These are phyloP conservation scores for Suhomyces canberraensis DNA, from an alignment of 805 yeast species.

Conservation along the genomic window DNA sequence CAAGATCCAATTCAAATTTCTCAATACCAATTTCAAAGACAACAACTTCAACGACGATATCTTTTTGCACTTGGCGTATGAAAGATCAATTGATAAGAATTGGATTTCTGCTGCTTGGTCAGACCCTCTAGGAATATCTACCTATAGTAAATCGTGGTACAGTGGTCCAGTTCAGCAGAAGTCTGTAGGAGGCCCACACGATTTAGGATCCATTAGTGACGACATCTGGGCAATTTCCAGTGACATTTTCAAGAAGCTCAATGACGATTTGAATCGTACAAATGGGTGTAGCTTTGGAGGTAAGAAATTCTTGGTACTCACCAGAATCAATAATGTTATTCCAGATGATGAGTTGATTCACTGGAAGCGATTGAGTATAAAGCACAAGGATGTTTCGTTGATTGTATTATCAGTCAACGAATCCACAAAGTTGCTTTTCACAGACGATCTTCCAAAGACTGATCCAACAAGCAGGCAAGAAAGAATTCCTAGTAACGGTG, in stretches of 20 bases:
- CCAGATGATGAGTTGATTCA: slow-evolving; percentile 81
- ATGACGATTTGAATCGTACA: slow-evolving; percentile 30
- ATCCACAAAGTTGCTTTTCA: slow-evolving; percentile 45
- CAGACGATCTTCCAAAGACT: neutral
- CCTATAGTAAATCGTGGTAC: slow-evolving; percentile 65
- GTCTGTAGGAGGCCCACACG: slow-evolving; percentile 17
- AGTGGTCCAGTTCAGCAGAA: slow-evolving; percentile 23
- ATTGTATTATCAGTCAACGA: slow-evolving; percentile 69
- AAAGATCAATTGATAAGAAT: slow-evolving; percentile 71
- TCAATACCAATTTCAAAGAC: slow-evolving; percentile 20
- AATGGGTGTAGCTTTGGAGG: slow-evolving; percentile 34
- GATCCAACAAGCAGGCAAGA: neutral
- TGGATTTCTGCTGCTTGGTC: slow-evolving; percentile 92
- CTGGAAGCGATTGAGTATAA: slow-evolving; percentile 71
- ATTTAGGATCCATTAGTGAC: slow-evolving; percentile 51
- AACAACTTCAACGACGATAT: slow-evolving; percentile 55
- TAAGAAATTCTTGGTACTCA: slow-evolving; percentile 60
- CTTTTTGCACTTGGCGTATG: slow-evolving; percentile 81
- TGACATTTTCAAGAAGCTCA: slow-evolving; percentile 37
- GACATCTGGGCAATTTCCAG: slow-evolving; percentile 64
- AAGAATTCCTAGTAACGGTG: neutral
- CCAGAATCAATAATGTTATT: slow-evolving; percentile 67
- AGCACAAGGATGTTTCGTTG: slow-evolving; percentile 52
- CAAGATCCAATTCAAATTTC: slow-evolving; percentile 33
- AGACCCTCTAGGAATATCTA: slow-evolving; percentile 71